A percentile compares a stretch with the other conserved stretches of the same genome.
These are phyloP conservation scores for Kwoniella mangroviensis DNA, from an alignment of 768 basidiomycete species.

Conservation along the genomic window DNA sequence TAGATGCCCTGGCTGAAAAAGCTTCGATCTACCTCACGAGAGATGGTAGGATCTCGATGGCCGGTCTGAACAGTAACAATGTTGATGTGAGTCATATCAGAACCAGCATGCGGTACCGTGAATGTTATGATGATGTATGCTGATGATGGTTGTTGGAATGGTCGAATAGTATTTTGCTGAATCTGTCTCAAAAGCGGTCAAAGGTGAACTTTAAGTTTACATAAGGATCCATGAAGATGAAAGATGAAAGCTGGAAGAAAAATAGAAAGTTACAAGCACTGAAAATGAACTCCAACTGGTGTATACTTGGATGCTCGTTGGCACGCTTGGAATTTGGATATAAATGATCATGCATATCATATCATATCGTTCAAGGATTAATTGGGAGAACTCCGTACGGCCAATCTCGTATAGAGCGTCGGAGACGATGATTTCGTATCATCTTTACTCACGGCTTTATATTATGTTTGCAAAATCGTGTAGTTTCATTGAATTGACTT, in stretches of 20 bases:
- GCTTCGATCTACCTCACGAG: constrained; percentile 56
- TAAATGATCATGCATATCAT: no score
- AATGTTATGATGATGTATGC: background rate
- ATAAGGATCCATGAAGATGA: background rate
- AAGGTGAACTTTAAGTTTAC: constrained; percentile 53
- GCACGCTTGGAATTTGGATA: no score
- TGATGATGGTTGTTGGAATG: constrained; percentile 6
- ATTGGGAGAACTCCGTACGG: no score
- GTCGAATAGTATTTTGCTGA: constrained; percentile 56
- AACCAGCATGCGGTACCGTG: background rate
- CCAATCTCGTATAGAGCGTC: no score
- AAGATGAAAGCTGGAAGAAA: background rate
- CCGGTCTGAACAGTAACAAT: constrained; percentile 81
- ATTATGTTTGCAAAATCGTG: no score
- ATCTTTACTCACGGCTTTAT: no score
- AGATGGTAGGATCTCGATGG: constrained; percentile 84
- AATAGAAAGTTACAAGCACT: constrained; percentile 2
- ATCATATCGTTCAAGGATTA: no score
- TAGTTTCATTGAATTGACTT: no score
- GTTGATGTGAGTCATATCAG: constrained; percentile 57
- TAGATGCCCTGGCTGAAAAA: constrained; percentile 54
- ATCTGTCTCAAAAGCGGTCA: constrained; percentile 57
- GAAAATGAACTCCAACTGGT: no score
- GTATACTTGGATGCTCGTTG: no score
- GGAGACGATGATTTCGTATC: no score